Conservation (phyloP, 2,329 filamentous ascomycete species). For the Colletotrichum sp. region DNA sequence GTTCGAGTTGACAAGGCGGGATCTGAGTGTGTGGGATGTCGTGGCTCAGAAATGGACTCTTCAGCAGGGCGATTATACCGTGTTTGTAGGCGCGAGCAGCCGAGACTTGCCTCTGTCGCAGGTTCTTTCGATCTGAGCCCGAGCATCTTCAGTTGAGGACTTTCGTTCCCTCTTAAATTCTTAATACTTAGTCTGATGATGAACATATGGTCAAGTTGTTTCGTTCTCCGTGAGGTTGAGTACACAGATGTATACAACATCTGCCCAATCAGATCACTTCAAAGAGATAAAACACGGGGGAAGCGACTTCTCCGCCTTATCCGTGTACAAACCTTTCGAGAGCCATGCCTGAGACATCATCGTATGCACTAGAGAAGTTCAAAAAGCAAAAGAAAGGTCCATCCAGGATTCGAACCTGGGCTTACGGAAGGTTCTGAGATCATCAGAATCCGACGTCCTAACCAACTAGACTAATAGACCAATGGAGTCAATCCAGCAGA, state of each 20-base stretch:
- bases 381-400: background rate
- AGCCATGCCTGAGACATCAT: background rate
- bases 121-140: background rate
- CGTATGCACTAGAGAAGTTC: no score
- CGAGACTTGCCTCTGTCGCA: constrained; percentile 44
- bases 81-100: constrained; percentile 55
- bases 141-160: background rate
- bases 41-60: constrained; percentile 65
- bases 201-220: no score
- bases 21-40: constrained; percentile 71
- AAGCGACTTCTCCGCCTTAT: background rate
- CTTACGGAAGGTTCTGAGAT: background rate
- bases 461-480: constrained; percentile 18
- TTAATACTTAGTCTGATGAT: no score
- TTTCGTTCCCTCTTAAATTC: background rate
- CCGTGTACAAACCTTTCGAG: background rate
- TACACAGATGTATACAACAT: no score
- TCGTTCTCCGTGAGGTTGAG: no score
- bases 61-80: constrained; percentile 45
- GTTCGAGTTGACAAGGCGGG: constrained; percentile 64
- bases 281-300: background rate
- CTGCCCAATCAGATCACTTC: background rate
- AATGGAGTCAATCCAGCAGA: fast-evolving
- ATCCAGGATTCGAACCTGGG: constrained; percentile 27
- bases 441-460: constrained; percentile 18